Conservation (phyloP, 495 filamentous ascomycete genomes). For the Aspergillus diversus region DNA sequence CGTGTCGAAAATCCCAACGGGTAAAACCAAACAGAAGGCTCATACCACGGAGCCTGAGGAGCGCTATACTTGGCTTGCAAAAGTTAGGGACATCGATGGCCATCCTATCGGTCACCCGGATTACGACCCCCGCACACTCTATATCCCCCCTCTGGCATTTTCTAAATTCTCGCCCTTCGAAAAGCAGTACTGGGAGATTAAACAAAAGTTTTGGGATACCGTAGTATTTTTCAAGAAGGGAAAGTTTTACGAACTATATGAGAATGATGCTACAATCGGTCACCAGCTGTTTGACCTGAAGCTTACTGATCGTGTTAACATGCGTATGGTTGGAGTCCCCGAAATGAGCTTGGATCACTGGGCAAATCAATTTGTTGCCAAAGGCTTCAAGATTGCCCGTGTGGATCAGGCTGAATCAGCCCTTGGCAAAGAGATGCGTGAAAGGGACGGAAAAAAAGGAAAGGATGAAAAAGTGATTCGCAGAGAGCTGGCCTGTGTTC, state of each 20-base stretch:
- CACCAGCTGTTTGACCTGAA: slow-evolving; percentile 98
- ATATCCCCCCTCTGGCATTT: slow-evolving; percentile 79
- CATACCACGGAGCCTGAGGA: slow-evolving; percentile 78
- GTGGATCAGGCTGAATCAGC: slow-evolving; percentile 97
- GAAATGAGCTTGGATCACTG: slow-evolving; percentile 89
- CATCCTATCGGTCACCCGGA: slow-evolving; percentile 82
- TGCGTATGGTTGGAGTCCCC: slow-evolving; percentile 97
- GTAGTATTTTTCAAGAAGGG: slow-evolving; percentile 99
- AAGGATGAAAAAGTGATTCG: slow-evolving; percentile 90
- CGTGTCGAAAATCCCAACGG: slow-evolving; percentile 49
- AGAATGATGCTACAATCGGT: slow-evolving; percentile 96
- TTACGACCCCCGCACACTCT: slow-evolving; percentile 89
- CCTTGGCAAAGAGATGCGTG: slow-evolving; percentile 96
- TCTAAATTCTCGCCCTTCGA: slow-evolving; percentile 87
- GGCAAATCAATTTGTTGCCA: slow-evolving; percentile 93
- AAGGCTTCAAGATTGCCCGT: slow-evolving; percentile 93
- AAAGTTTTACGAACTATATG: slow-evolving; percentile 98
- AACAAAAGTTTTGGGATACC: slow-evolving; percentile 95
- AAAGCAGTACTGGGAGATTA: slow-evolving; percentile 99
- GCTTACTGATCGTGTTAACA: slow-evolving; percentile 97
- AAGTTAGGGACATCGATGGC: slow-evolving; percentile 78
- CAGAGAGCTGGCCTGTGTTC: slow-evolving; percentile 85
- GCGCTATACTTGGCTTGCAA: slow-evolving; percentile 87
- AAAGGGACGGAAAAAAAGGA: slow-evolving; percentile 66
- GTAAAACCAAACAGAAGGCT: slow-evolving; percentile 71